Conservation (phyloP, 1,139 yeast genomes). For the Candida smagusa region DNA sequence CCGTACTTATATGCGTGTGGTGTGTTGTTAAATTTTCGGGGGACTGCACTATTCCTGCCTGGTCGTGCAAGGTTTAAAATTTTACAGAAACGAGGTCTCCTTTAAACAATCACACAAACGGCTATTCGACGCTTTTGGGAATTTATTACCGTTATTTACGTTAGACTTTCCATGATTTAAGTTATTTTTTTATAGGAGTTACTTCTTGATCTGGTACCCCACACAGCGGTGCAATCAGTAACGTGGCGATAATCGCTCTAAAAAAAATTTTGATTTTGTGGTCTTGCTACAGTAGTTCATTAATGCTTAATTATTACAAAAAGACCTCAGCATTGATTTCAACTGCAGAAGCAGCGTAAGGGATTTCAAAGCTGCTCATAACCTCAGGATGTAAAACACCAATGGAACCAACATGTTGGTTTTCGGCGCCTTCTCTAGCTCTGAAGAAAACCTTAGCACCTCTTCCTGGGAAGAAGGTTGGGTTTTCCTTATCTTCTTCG, state of each 20-base stretch:
- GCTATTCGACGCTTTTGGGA: neutral
- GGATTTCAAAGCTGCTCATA: constrained; percentile 79
- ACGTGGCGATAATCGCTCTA: too few relatives aligned
- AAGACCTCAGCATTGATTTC: constrained; percentile 89
- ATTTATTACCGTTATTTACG: too few relatives aligned
- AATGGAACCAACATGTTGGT: constrained; percentile 68
- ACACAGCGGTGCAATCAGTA: too few relatives aligned
- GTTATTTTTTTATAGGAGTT: neutral
- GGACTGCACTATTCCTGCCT: neutral
- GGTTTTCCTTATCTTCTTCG: constrained; percentile 61
- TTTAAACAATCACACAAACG: constrained; percentile 1
- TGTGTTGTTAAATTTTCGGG: constrained; percentile 6
- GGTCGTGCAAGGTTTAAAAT: constrained; percentile 1
- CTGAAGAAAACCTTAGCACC: constrained; percentile 86
- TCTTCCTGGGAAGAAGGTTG: constrained; percentile 94
- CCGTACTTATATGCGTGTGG: neutral
- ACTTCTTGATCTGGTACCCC: too few relatives aligned
- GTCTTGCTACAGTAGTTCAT: neutral
- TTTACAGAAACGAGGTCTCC: neutral
- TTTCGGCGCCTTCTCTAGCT: constrained; percentile 53
- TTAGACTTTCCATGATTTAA: neutral
- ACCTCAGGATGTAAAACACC: constrained; percentile 98
- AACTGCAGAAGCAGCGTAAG: constrained; percentile 87
- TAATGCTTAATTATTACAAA: constrained; percentile 33
- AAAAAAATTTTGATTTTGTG: too few relatives aligned